A percentile compares a stretch with the other conserved stretches of the same genome.
These are phyloP conservation scores for Sporothrix schenckii DNA, from an alignment of 2,329 filamentous ascomycete species.

Conservation along the genomic window DNA sequence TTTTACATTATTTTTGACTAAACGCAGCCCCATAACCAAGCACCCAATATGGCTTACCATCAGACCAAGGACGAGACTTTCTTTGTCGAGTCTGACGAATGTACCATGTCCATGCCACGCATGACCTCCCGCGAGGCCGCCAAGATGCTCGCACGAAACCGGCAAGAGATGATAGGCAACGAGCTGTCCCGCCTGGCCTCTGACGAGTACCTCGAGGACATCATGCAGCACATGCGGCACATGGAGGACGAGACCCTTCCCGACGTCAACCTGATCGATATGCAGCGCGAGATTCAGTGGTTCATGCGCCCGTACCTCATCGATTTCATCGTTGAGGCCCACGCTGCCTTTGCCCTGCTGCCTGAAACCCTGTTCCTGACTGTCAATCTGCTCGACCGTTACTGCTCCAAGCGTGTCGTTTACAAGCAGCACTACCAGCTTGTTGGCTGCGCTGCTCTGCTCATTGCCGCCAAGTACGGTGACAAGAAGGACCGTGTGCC, in stretches of 20 bases:
- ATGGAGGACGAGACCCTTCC: constrained; percentile 96
- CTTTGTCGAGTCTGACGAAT: constrained; percentile 61
- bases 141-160: constrained; percentile 76
- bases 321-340: constrained; percentile 96
- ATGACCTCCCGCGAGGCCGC: constrained; percentile 74
- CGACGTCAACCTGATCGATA: constrained; percentile 96
- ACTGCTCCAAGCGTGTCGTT: constrained; percentile 95
- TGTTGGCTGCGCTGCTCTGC: constrained; percentile 90
- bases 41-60: constrained; percentile 41
- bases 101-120: constrained; percentile 52
- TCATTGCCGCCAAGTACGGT: constrained; percentile 97
- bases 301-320: constrained; percentile 98
- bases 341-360: constrained; percentile 89
- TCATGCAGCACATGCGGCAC: constrained; percentile 88
- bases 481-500: constrained; percentile 99
- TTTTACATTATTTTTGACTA: neutral
- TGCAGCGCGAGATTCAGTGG: constrained; percentile 99
- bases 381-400: constrained; percentile 93
- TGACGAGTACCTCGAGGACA: constrained; percentile 92
- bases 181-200: constrained; percentile 83
- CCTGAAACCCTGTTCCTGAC: constrained; percentile 95
- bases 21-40: constrained; percentile 24
- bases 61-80: constrained; percentile 50
- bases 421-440: constrained; percentile 99
- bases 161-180: constrained; percentile 84